phyloP scores from a whole-genome alignment of 768 basidiomycete genomes.

The Lactarius vividus region DNA sequence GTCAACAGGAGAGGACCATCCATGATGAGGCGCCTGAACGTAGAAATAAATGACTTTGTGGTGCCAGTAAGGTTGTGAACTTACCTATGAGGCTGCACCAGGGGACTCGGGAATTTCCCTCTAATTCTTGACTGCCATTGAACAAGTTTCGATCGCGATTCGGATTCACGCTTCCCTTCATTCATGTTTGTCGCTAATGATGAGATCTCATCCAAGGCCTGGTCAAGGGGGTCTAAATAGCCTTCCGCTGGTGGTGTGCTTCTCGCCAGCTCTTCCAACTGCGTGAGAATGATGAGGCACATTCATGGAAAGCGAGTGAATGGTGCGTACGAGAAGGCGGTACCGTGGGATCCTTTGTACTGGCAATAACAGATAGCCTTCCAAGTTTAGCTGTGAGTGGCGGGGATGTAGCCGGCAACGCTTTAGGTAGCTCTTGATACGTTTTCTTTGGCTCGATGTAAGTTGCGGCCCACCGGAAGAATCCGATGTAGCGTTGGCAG shows the following conservation, averaged over 20 bases:
- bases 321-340: constrained; percentile 73
- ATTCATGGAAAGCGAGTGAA: constrained; percentile 3
- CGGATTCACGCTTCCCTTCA: constrained; percentile 94
- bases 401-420: constrained; percentile 84
- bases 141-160: constrained; percentile 86
- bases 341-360: constrained; percentile 98
- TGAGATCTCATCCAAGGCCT: constrained; percentile 83
- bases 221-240: constrained; percentile 77
- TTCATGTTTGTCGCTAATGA: constrained; percentile 93
- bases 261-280: constrained; percentile 84
- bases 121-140: constrained; percentile 88
- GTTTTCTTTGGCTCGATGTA: constrained; percentile 78
- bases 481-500: constrained; percentile 39
- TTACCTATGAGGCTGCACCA: constrained; percentile 96
- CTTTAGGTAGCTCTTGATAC: constrained; percentile 87
- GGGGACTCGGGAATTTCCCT: constrained; percentile 91
- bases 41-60: constrained; percentile 7
- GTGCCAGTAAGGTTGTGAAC: constrained; percentile 24
- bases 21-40: constrained; percentile 80
- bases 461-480: constrained; percentile 52
- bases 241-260: constrained; percentile 81
- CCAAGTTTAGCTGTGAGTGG: constrained; percentile 91
- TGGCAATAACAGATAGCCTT: constrained; percentile 90
- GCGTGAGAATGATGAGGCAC: constrained; percentile 6
- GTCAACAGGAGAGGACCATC: constrained; percentile 84